Evolutionary conservation across 352 stramenopile species (phyloP).

Genomic region (Phytophthora tubulina): DNA sequence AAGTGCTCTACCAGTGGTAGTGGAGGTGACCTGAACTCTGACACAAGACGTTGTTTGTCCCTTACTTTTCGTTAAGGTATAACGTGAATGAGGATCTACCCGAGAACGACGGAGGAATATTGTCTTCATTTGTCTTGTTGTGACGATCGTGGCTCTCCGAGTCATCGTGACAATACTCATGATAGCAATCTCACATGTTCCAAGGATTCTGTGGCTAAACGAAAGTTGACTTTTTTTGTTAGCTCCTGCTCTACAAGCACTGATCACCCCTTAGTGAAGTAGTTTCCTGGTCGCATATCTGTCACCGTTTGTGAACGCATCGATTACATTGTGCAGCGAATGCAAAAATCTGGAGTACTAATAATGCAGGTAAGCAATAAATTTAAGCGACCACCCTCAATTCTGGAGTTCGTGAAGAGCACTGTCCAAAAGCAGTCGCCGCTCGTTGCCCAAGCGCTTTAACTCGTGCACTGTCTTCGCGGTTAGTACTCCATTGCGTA

Average conservation of each 20-base stretch:
- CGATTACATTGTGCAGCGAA: slow-evolving; percentile 22
- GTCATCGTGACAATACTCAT: slow-evolving; percentile 18
- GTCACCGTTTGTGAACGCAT: slow-evolving; percentile 10
- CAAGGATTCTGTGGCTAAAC: neutral
- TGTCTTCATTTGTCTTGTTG: slow-evolving; percentile 20
- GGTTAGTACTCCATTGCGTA: slow-evolving; percentile 8
- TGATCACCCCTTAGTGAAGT: no score
- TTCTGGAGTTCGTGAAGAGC: slow-evolving; percentile 39
- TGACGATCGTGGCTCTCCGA: slow-evolving; percentile 9
- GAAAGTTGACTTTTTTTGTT: neutral
- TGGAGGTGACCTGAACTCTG: neutral
- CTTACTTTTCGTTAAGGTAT: slow-evolving; percentile 18
- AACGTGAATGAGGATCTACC: slow-evolving; percentile 2
- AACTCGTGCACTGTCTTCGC: slow-evolving; percentile 29
- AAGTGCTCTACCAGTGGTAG: neutral
- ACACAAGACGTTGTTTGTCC: neutral
- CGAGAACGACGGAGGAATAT: slow-evolving; percentile 9
- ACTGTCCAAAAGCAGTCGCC: slow-evolving; percentile 33
- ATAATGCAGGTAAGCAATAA: slow-evolving; percentile 2
- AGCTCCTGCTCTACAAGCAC: no score
- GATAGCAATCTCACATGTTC: slow-evolving; percentile 8
- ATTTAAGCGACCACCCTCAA: neutral
- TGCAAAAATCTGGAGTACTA: slow-evolving; percentile 2
- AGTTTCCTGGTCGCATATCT: neutral
- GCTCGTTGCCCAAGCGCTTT: slow-evolving; percentile 31